Evolutionary conservation across 257 asterid species (phyloP).

Genomic region (Plantago major): DNA sequence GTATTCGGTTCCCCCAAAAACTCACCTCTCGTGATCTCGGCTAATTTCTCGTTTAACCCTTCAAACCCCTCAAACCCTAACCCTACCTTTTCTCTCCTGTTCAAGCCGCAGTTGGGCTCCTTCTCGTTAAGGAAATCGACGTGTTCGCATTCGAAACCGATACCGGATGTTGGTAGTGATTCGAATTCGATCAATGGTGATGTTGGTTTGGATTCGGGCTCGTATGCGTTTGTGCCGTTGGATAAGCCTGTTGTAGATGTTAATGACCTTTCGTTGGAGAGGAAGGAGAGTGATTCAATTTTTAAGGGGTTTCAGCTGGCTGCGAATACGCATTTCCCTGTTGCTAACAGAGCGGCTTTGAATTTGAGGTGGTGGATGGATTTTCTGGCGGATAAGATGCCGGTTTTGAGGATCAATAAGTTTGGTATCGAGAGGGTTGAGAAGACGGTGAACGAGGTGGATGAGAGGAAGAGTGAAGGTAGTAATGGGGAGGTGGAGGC

Average conservation of each 20-base stretch:
- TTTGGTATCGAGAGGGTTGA: constrained; percentile 57
- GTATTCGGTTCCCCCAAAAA: constrained; percentile 72
- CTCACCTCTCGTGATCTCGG: constrained; percentile 73
- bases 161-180: constrained; percentile 13
- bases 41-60: constrained; percentile 69
- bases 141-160: constrained; percentile 28
- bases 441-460: constrained; percentile 30
- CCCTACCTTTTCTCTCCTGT: constrained; percentile 65
- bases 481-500: constrained; percentile 38
- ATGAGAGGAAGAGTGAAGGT: constrained; percentile 23
- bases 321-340: constrained; percentile 60
- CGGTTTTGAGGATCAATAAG: constrained; percentile 59
- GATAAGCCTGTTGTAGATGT: constrained; percentile 37
- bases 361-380: constrained; percentile 68
- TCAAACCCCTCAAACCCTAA: constrained; percentile 34
- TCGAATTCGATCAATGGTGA: constrained; percentile 22
- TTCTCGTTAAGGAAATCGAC: constrained; percentile 67
- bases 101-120: constrained; percentile 75
- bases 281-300: constrained; percentile 32
- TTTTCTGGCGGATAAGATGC: constrained; percentile 59
- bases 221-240: constrained; percentile 62
- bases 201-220: constrained; percentile 22
- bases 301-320: constrained; percentile 50
- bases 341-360: constrained; percentile 42
- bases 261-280: constrained; percentile 41